Evolutionary conservation across 164 flowering plant genomes (phyloP).

Genomic region (Hamamelis virginiana): DNA sequence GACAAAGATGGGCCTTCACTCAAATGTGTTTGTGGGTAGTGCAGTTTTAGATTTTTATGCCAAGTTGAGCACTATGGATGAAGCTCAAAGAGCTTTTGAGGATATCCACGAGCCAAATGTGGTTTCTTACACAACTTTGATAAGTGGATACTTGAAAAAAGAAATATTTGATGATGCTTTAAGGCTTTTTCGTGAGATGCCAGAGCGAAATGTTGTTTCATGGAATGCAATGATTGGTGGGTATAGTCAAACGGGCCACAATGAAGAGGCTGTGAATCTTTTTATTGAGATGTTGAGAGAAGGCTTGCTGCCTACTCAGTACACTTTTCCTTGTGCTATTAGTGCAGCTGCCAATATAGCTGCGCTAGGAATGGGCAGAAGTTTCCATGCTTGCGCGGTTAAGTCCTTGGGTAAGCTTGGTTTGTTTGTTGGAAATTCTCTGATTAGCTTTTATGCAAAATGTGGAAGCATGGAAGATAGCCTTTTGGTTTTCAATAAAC

Average conservation of each 20-base stretch:
- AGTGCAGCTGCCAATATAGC: conserved; percentile 71
- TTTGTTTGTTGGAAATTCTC: conserved; percentile 62
- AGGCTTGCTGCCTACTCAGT: conserved; percentile 48
- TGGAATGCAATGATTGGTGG: conserved; percentile 94
- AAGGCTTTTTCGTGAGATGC: conserved; percentile 50
- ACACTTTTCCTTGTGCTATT: conserved; percentile 65
- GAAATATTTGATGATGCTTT: conserved; percentile 56
- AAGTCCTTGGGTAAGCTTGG: conserved; percentile 49
- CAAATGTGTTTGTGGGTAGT: conserved; percentile 72
- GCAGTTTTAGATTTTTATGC: conserved; percentile 56
- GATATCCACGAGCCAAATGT: conserved; percentile 66
- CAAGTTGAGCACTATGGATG: conserved; percentile 48
- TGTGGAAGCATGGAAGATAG: conserved; percentile 84
- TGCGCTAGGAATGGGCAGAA: conserved; percentile 65
- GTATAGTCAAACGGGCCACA: conserved; percentile 66
- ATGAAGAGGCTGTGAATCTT: conserved; percentile 74
- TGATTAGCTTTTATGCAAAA: conserved; percentile 80
- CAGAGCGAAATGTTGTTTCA: conserved; percentile 69
- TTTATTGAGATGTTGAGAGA: conserved; percentile 68
- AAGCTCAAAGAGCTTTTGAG: conserved; percentile 54
- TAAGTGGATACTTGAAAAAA: conserved; percentile 56
- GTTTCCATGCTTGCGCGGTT: conserved; percentile 74
- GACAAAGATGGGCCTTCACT: conserved; percentile 45
- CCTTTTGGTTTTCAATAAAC: conserved; percentile 45
- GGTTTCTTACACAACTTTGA: conserved; percentile 70